These are phyloP conservation scores for Apiospora phragmitis DNA, from an alignment of 2,329 filamentous ascomycete species.

Conservation along the genomic window DNA sequence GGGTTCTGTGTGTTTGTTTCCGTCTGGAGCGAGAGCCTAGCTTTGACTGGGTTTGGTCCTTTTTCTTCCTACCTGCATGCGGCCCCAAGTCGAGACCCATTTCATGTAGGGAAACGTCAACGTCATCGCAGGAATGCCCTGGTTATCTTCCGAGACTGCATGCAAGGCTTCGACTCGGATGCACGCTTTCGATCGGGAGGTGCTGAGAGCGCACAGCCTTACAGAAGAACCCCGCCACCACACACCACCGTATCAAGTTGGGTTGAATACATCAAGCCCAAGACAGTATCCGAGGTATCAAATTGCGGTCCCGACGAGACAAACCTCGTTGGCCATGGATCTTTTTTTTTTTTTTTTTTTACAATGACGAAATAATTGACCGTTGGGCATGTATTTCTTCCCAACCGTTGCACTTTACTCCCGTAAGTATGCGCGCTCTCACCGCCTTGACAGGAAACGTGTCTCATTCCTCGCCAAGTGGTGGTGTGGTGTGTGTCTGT, in stretches of 20 bases:
- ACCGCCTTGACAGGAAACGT: conserved; percentile 11
- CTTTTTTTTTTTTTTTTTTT: not conserved
- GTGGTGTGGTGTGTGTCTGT: not conserved
- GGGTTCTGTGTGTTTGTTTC: not conserved
- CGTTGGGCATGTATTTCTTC: conserved; percentile 5
- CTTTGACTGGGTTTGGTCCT: not conserved
- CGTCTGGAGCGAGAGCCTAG: not conserved
- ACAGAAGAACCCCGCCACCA: not conserved
- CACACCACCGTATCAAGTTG: not conserved
- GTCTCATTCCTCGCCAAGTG: conserved; percentile 1
- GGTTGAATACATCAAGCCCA: not conserved
- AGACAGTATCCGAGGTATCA: not conserved
- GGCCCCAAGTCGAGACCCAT: not conserved
- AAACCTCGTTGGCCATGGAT: not conserved
- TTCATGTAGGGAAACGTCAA: conserved; percentile 3
- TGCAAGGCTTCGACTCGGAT: conserved; percentile 8
- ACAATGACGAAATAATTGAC: not conserved
- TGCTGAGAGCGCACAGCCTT: not conserved
- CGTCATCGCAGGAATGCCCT: conserved; percentile 2
- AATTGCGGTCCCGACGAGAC: not conserved
- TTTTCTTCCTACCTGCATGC: not conserved
- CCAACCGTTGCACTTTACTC: not conserved
- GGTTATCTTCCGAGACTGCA: conserved; percentile 1
- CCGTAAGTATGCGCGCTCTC: not conserved
- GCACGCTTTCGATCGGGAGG: not conserved